Evolutionary conservation across 352 stramenopile genomes (phyloP), one percentile per base, ranked within the genome.

Genomic region (Phytophthora sp.): DNA sequence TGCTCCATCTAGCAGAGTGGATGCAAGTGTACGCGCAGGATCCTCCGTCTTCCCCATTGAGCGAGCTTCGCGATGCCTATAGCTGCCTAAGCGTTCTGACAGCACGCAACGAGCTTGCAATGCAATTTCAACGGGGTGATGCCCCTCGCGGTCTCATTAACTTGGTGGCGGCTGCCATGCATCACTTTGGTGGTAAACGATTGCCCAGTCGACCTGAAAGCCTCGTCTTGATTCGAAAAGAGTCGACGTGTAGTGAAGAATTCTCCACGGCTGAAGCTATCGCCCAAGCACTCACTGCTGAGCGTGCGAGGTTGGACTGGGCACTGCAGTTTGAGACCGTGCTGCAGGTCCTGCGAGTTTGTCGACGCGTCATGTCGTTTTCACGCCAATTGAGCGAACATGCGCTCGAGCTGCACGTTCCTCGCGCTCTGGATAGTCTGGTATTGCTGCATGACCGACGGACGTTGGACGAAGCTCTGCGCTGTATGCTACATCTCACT

Each of bases 21-120:
- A 89, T 92, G 76, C 77, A 90, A 29, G 73, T 92, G 9, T 90
- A 83, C 26, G 74, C 71, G 4, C 70, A 78, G 21, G 84, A 92
- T 13, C 74, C 71, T 20, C 35, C 68, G 18, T 71, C 36, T 1
- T 82, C 73, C 15, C 45, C 69, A 2, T n/a, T 74, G 3, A 60
- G 29, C 11, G 73, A 74, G 2, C 52, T 91, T 0, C 52, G 68
- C 3, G 72, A 86, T 42, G 79, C 79, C 1, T 89, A 80, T 24
- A 58, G 44, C 6, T 79, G 69, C 31, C 38, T 91, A 15, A 75
- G 70, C 26, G 67, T 80, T n/a, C 55, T 91, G 7, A 78, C 71
- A 9, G 62, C 74, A 7, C 52, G 81, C 9, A 42, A 56, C 7
- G 29, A 47, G 11, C 21, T 82, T 7, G 56, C 68, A 7, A 18